Evolutionary conservation across 306 rosid species (phyloP), one percentile per base, ranked within the genome.

Genomic region (Myrica gale): DNA sequence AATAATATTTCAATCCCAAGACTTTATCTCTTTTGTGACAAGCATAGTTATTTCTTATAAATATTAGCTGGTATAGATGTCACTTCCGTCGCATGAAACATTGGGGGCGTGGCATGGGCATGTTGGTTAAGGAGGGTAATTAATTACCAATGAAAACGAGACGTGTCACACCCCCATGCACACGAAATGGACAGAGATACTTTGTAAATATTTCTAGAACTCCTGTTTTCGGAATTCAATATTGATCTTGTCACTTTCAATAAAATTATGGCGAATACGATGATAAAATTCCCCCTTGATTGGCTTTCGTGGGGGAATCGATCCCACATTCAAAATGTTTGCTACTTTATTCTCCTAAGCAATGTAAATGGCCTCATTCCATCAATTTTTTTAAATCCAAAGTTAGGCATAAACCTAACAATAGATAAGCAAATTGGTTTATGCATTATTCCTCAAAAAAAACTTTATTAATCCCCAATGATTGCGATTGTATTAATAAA

Each of bases 271-370:
- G 77, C 37, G 37, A 70, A 70, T 57, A 74, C 45, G 77, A 60
- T 42, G 16, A 67, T 37, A 52, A 66, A 80, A 76, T 54, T 73
- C 69, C 57, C 13, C 26, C 16, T 37, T 55, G 53, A 78, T 78
- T 56, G 68, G 81, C 55, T 69, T 63, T 58, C 69, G 15, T 26
- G 76, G 68, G 63, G 79, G 86, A 84, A 86, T 81, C 80, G 86
- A 86, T 90, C 89, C 92, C 81, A 74, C 83, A 84, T 85, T 84
- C 89, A 77, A 54, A 55, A 72, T 86, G 90, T 79, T 90, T 79
- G 81, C 26, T 43, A 55, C 92, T 86, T 83, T 84, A 90, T 83
- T 90, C 86, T 78, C 50, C 65, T 78, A 75, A 83, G 74, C 84
- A 76, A 54, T 69, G 76, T 61, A 41, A 74, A 72, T 81, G 76